A percentile compares a stretch with the other conserved stretches of the same genome.
Evolutionary conservation across 2,329 filamentous ascomycete genomes (phyloP).

Genomic region (Endothia cerciana): DNA sequence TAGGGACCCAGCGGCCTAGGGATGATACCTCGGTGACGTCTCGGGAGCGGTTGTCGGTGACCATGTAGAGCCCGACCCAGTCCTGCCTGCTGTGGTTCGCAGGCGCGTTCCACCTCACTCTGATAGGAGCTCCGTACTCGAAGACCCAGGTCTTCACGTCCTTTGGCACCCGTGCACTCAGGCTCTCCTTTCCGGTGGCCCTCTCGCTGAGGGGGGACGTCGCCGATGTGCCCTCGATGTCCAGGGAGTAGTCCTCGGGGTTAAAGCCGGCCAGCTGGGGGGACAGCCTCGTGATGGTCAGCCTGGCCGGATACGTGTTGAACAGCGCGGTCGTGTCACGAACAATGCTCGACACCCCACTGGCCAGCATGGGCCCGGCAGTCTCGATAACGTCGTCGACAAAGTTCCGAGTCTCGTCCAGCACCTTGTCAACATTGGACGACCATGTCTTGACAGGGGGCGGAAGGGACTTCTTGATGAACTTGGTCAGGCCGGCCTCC

Average conservation of each 20-base stretch:
- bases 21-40: conserved; percentile 84
- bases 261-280: conserved; percentile 81
- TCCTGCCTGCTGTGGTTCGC: conserved; percentile 86
- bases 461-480: conserved; percentile 83
- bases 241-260: conserved; percentile 77
- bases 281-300: conserved; percentile 79
- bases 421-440: conserved; percentile 82
- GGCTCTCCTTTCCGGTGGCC: conserved; percentile 73
- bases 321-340: conserved; percentile 87
- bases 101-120: conserved; percentile 88
- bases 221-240: conserved; percentile 68
- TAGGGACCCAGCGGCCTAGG: conserved; percentile 87
- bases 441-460: conserved; percentile 82
- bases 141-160: conserved; percentile 76
- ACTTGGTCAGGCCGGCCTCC: conserved; percentile 91
- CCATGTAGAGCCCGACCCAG: conserved; percentile 96
- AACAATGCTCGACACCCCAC: conserved; percentile 84
- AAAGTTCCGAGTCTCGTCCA: conserved; percentile 85
- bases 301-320: conserved; percentile 83
- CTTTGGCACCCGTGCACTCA: conserved; percentile 68
- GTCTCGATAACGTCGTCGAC: conserved; percentile 89
- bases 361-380: conserved; percentile 82
- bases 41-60: conserved; percentile 88
- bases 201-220: conserved; percentile 59
- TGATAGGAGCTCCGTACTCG: conserved; percentile 88